Evolutionary conservation across 2,329 filamentous ascomycete genomes (phyloP), one percentile per base, ranked within the genome.

Genomic region (Colletotrichum lentis): DNA sequence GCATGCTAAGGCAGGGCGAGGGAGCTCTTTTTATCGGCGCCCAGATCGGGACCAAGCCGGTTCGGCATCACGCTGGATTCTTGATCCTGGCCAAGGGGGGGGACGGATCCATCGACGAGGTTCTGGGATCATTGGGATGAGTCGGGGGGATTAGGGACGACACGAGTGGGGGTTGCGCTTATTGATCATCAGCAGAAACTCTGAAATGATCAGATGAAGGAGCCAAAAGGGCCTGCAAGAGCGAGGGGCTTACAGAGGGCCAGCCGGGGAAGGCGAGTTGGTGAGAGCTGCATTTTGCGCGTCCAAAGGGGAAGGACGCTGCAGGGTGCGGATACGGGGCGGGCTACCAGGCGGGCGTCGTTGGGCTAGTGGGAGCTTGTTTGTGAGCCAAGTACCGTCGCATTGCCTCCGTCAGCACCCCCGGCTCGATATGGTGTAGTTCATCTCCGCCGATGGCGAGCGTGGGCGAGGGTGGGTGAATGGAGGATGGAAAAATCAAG

Each of bases 71-170:
- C 49, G 11, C 37, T 52, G 37, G 39, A 11, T 27, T 41, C 47
- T 49, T 44, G 31, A 35, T 20, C 11, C 20, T 27, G 18, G 18
- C 3, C 27, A 10, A 14, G 16, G 43, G n/a, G 43, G 41, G 41
- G 31, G 31, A 11, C 10, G 8, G 27, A 24, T 18, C 44, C 56
- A 39, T 49, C 22, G 56, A 59, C 44, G 56, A 44, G 56, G 56
- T 37, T 58, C 27, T 37, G 43, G 43, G 43, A 49, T 58, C 20
- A 10, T 18, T 58, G 31, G 55, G 43, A 58, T 31, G 18, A 47
- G 43, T 65, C 62, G 65, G 65, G 65, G 62, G 56, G 55, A 65
- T 65, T 61, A 56, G 62, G 62, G 55, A 49, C 55, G 65, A 61
- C 37, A 22, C 44, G 49, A 44, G 62, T 52, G 65, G 61, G 50